Evolutionary conservation across 2,329 filamentous ascomycete genomes (phyloP), one percentile per base, ranked within the genome.

Genomic region (Coniochaeta ligniaria): DNA sequence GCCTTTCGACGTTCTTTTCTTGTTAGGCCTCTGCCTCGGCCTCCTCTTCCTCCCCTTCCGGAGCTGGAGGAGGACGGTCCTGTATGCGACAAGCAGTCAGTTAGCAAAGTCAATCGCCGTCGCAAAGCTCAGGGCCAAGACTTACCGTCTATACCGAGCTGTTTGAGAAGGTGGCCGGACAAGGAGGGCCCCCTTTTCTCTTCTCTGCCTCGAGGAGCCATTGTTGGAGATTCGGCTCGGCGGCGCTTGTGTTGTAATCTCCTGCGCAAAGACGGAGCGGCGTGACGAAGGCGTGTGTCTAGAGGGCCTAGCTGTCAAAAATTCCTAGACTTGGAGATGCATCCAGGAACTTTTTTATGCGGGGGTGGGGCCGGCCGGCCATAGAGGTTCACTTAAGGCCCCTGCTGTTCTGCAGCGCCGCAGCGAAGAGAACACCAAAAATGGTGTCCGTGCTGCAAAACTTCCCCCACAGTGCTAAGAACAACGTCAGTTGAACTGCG

Each of bases 1-100:
- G 82, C 82, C 70, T 87, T 91, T 60, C 90, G 82, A 61, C 83
- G 81, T 59, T 89, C 86, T 75, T 90, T 90, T 65, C 88, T 80
- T 1, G 68, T 66, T 50, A 64, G 47, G 0, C 54, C 65, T 63
- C 60, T 66, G 60, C 60, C 68, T 57, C 41, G 57, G 31, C 26
- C 60, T 22, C 54, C 65, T 24, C 60, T 38, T 12, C 35, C 31
- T 14, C 54, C 54, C 24, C 54, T 57, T n/a, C 54, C n/a, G n/a
- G 35, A 57, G 31, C 54, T 22, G 14, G 24, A 52, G 5, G 47
- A 31, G 47, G 9, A n/a, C 9, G 47, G 47, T 31, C 47, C 47
- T 52, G 14, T 17, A 14, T 28, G 24, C 24, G 26, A 31, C 47
- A 52, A 52, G 12, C 16, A 7, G 38, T 31, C 16, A 26, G 47